Conservation (phyloP, 257 asterid genomes). For the Forsythia viridissima region DNA sequence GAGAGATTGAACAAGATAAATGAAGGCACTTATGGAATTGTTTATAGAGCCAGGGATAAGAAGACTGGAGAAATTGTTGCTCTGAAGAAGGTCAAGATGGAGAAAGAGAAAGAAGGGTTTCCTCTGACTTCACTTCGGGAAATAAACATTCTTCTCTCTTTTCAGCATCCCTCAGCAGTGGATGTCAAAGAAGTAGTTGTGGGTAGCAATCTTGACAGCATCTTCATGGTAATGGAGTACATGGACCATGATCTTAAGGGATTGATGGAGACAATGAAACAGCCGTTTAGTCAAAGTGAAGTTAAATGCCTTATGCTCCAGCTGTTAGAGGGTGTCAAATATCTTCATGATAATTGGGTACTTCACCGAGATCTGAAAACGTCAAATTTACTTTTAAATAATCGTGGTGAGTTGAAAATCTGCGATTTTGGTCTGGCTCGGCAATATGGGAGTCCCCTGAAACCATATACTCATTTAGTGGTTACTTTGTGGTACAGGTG, state of each 20-base stretch:
- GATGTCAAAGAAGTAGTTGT: slow-evolving; percentile 92
- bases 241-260: slow-evolving; percentile 92
- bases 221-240: slow-evolving; percentile 93
- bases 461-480: slow-evolving; percentile 82
- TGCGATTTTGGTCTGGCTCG: slow-evolving; percentile 96
- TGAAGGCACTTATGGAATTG: slow-evolving; percentile 94
- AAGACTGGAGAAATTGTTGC: slow-evolving; percentile 89
- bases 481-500: slow-evolving; percentile 97
- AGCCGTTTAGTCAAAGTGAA: slow-evolving; percentile 79
- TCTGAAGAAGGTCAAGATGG: slow-evolving; percentile 89
- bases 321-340: slow-evolving; percentile 70
- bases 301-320: slow-evolving; percentile 91
- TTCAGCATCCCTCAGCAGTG: slow-evolving; percentile 76
- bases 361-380: slow-evolving; percentile 90
- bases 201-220: slow-evolving; percentile 70
- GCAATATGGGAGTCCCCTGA: slow-evolving; percentile 84
- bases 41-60: slow-evolving; percentile 81
- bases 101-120: slow-evolving; percentile 83
- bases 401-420: slow-evolving; percentile 78
- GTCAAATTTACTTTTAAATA: slow-evolving; percentile 76
- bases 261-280: slow-evolving; percentile 76
- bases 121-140: slow-evolving; percentile 87
- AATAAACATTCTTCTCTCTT: slow-evolving; percentile 77
- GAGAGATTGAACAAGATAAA: slow-evolving; percentile 86
- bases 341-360: slow-evolving; percentile 90